Evolutionary conservation across 495 filamentous ascomycete genomes (phyloP).

Genomic region (Penicillium macrosclerotiorum): DNA sequence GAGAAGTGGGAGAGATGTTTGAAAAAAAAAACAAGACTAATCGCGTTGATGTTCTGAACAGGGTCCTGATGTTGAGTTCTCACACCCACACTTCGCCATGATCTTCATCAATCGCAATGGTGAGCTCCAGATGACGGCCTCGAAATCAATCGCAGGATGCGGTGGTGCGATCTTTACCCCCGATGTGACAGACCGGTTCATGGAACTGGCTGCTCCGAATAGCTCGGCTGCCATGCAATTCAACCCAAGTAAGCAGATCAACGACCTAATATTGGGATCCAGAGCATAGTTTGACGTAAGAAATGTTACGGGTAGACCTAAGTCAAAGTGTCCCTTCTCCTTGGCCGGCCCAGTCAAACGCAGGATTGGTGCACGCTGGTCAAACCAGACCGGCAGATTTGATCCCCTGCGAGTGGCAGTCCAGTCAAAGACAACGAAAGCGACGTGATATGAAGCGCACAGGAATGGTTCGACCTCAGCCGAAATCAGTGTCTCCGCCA

Average conservation of each 20-base stretch:
- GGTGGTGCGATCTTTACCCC: slow-evolving; percentile 40
- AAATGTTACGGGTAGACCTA: slow-evolving; percentile 4
- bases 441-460: slow-evolving; percentile 24
- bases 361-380: slow-evolving; percentile 21
- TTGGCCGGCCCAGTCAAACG: slow-evolving; percentile 18
- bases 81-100: slow-evolving; percentile 39
- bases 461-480: slow-evolving; percentile 13
- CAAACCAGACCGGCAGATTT: slow-evolving; percentile 21
- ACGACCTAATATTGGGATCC: not conserved
- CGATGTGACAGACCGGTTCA: slow-evolving; percentile 37
- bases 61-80: slow-evolving; percentile 17
- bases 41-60: slow-evolving; percentile 14
- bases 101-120: slow-evolving; percentile 42
- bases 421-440: slow-evolving; percentile 29
- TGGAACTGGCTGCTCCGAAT: slow-evolving; percentile 26
- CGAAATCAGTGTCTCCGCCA: slow-evolving; percentile 25
- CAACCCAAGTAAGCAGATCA: slow-evolving; percentile 18
- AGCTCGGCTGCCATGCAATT: slow-evolving; percentile 19
- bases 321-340: slow-evolving; percentile 11
- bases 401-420: slow-evolving; percentile 42
- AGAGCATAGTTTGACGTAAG: not conserved
- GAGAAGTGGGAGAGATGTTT: not conserved
- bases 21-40: too few species aligned
- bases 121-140: slow-evolving; percentile 31
- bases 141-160: slow-evolving; percentile 35